Evolutionary conservation across 192 early-diverging fungal genomes (phyloP), one percentile per base, ranked within the genome.

Genomic region (Coemansia sp.): DNA sequence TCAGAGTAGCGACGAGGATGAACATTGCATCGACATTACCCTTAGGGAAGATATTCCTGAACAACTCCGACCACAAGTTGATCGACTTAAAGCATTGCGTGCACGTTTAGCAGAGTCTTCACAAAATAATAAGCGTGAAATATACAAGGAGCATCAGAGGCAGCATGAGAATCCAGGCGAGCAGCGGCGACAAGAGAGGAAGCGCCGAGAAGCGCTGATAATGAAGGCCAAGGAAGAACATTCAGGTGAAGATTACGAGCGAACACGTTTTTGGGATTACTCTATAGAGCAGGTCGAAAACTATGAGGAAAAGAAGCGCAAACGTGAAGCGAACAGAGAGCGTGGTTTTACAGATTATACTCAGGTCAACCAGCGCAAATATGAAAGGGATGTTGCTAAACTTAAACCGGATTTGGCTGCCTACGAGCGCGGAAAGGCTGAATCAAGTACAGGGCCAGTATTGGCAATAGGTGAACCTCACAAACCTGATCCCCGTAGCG

Each of bases 281-380:
- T 91, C 93, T 19, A 88, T 89, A 9, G 93, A 96, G 60, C 85
- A 86, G 17, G 94, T 96, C 0, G 92, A 95, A 66, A 81, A 78
- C 25, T 94, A 92, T 67, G 81, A 92, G 78, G 85, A 86, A 29
- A 86, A 88, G 66, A 89, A 91, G 61, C 83, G 67, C 17, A 67
- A 84, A 64, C 69, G 82, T 11, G 85, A 72, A 19, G 71, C 59
- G 0, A 77, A 77, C 32, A 33, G 77, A 31, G 91, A 97, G 33
- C 85, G 83, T 51, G 93, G 89, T 24, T 97, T 97, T 59, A 93
- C 94, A 19, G 91, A 90, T 60, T 94, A 90, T 69, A 77, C 84
- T 19, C 95, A 97, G 69, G 85, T 89, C 39, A 91, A 94, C 32
- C 87, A 89, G 23, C 93, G 92, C 57, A 97, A 96, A 71, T 99